Evolutionary conservation across 768 basidiomycete genomes (phyloP).

Genomic region (Agrocybe chaxingu): DNA sequence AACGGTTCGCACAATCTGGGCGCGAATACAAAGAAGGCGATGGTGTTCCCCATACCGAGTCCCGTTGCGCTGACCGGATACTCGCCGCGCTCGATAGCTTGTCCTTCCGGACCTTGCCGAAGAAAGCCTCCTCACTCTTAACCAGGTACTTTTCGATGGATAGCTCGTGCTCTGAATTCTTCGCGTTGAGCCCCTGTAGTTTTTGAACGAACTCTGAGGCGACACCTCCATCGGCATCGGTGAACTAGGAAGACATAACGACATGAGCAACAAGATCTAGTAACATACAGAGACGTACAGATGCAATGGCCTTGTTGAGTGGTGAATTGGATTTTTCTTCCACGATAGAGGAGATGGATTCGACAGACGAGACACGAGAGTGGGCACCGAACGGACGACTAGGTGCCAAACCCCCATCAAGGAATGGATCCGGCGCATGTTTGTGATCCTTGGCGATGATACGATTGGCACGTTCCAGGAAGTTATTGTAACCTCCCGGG

Average conservation of each 20-base stretch:
- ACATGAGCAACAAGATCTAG: background rate
- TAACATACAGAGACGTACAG: conserved; percentile 42
- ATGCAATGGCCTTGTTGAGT: conserved; percentile 89
- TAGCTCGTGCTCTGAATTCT: conserved; percentile 87
- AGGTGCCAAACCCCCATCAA: conserved; percentile 60
- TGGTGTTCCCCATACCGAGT: conserved; percentile 79
- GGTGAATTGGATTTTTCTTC: conserved; percentile 91
- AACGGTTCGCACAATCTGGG: conserved; percentile 61
- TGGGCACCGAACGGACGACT: conserved; percentile 76
- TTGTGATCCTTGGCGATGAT: conserved; percentile 79
- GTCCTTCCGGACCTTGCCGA: conserved; percentile 85
- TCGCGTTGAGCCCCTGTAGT: conserved; percentile 70
- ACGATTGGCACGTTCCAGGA: conserved; percentile 82
- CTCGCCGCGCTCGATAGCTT: conserved; percentile 83
- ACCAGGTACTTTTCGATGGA: conserved; percentile 89
- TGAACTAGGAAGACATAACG: conserved; percentile 56
- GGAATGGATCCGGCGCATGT: conserved; percentile 82
- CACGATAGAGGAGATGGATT: conserved; percentile 87
- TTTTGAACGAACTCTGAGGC: conserved; percentile 87
- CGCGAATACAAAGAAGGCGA: conserved; percentile 65
- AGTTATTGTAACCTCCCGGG: conserved; percentile 62
- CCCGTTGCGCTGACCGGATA: conserved; percentile 72
- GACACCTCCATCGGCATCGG: conserved; percentile 90
- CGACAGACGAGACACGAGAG: conserved; percentile 80
- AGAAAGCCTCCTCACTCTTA: conserved; percentile 93